Conservation (phyloP, 2,329 filamentous ascomycete genomes). For the Fusarium subtropicale region DNA sequence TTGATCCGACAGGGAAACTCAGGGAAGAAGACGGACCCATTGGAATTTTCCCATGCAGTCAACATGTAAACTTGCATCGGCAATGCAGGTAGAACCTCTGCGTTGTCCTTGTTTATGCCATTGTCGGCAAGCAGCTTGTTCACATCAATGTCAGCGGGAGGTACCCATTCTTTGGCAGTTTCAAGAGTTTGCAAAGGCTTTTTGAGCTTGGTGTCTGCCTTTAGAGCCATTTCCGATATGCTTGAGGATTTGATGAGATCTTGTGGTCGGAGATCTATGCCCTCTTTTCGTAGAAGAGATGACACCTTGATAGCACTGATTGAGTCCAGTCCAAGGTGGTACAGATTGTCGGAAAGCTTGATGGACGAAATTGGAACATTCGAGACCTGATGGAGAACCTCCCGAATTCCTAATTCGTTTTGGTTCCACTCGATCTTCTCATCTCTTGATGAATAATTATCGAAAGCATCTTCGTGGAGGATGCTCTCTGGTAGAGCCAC, state of each 20-base stretch:
- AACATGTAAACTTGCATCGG: conserved; percentile 87
- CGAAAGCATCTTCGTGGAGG: background rate
- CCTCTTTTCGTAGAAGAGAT: conserved; percentile 73
- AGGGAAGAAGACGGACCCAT: conserved; percentile 77
- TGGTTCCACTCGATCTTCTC: conserved; percentile 50
- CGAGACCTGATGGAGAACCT: conserved; percentile 68
- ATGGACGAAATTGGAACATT: conserved; percentile 70
- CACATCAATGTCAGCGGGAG: conserved; percentile 55
- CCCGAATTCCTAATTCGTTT: conserved; percentile 56
- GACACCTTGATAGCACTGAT: conserved; percentile 90
- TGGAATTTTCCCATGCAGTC: conserved; percentile 76
- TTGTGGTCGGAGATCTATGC: conserved; percentile 73
- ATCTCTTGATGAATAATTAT: background rate
- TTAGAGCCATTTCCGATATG: conserved; percentile 70
- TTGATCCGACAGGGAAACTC: conserved; percentile 72
- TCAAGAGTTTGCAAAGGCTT: background rate
- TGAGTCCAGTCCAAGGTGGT: conserved; percentile 89
- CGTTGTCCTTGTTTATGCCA: conserved; percentile 56
- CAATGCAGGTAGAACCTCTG: conserved; percentile 76
- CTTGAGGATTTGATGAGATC: conserved; percentile 76
- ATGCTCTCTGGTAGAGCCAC: conserved; percentile 13
- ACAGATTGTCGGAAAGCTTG: conserved; percentile 72
- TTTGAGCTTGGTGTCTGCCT: conserved; percentile 9
- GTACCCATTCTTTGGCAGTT: conserved; percentile 43
- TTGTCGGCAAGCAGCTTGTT: conserved; percentile 53